Evolutionary conservation across 2,329 filamentous ascomycete species (phyloP).

Genomic region (Fusarium domesticum): DNA sequence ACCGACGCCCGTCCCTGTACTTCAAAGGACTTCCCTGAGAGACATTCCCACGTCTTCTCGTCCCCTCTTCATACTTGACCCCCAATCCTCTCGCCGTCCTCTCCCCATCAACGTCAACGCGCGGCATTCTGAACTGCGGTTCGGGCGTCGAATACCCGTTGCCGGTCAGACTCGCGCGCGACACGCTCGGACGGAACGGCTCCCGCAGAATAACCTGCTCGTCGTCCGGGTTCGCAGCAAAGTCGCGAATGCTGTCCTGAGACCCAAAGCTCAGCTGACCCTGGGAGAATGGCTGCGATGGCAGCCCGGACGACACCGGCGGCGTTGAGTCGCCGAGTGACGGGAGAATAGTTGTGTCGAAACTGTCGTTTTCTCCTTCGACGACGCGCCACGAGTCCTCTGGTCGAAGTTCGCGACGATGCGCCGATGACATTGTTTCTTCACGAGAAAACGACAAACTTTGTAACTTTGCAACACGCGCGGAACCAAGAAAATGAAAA

Average conservation of each 20-base stretch:
- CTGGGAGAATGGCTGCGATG: conserved; percentile 47
- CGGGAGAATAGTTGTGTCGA: conserved; percentile 53
- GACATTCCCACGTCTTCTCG: conserved; percentile 28
- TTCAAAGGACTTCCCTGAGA: conserved; percentile 26
- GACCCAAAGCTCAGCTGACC: conserved; percentile 44
- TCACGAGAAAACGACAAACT: no score
- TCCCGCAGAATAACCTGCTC: conserved; percentile 53
- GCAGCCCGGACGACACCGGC: conserved; percentile 36
- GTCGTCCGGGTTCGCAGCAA: conserved; percentile 52
- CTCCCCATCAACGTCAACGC: conserved; percentile 41
- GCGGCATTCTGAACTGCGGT: conserved; percentile 54
- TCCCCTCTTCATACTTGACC: conserved; percentile 21
- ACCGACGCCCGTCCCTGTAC: conserved; percentile 18
- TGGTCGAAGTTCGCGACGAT: conserved; percentile 32
- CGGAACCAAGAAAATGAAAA: conserved; percentile 1
- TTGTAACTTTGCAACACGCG: conserved; percentile 1
- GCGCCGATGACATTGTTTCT: conserved; percentile 24
- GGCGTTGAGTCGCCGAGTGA: conserved; percentile 41
- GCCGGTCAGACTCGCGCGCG: conserved; percentile 33
- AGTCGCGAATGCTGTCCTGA: conserved; percentile 56
- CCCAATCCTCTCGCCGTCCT: conserved; percentile 33
- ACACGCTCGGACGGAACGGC: conserved; percentile 54
- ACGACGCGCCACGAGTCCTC: conserved; percentile 61
- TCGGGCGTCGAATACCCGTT: conserved; percentile 41
- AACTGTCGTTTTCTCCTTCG: conserved; percentile 59